Evolutionary conservation across 805 yeast species (phyloP), one percentile per base, ranked within the genome.

Genomic region (Ogataea ganodermae): DNA sequence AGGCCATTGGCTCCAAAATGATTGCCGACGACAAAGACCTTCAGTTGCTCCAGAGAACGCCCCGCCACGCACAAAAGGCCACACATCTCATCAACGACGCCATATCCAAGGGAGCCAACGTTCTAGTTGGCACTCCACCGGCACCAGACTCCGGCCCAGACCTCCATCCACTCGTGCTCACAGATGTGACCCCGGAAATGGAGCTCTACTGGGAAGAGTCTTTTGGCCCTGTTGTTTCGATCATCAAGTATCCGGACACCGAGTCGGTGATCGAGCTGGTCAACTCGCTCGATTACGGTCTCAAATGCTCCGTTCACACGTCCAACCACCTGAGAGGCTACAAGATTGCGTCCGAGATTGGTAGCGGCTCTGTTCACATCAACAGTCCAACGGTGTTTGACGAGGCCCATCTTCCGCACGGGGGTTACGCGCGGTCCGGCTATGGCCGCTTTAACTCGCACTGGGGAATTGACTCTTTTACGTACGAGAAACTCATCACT

Each of bases 391-490:
- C 60, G 7, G 48, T 60, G n/a, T 45, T 44, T 20, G 63, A 56
- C 42, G 61, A 60, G 42, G 44, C 61, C 3, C 60, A 61, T 40
- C 51, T 61, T 5, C 79, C 79, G 0, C 79, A 74, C 52, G 79
- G 80, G 1, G 79, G 79, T 8, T 61, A 68, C 20, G 73, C 72
- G 45, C 44, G 49, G 5, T 72, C 76, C 42, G 80, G 80, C 1
- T 49, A 46, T 24, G 79, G 79, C 6, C 56, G 73, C 38, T 73
- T 75, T 65, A 74, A 74, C 51, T 60, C 74, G 14, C 45, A 40
- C 9, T 75, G 78, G 79, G 79, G 79, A 0, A 54, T 75, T 22
- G 68, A 70, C 28, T 74, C 69, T 50, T 75, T 75, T 49, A 50
- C 64, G 6, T 67, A 65, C 44, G 45, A 58, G 8, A 74, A 75